Percentiles rank a stretch among this genome's conserved stretches.
Evolutionary conservation across 2,329 filamentous ascomycete genomes (phyloP).

Genomic region (Myotisia sp.): DNA sequence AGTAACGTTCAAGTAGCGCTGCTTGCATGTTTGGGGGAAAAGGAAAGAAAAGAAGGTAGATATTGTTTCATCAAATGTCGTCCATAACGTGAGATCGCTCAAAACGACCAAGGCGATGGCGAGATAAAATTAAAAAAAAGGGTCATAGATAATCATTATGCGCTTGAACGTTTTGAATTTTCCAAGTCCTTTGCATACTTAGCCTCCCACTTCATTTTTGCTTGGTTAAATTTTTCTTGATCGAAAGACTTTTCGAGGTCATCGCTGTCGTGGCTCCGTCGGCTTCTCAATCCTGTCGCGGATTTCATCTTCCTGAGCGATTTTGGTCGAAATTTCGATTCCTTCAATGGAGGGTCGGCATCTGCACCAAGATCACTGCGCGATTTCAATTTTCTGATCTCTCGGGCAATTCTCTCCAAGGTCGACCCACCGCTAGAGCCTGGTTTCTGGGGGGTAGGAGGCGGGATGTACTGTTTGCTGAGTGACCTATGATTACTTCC

Average conservation of each 20-base stretch:
- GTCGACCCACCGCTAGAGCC: constrained; percentile 33
- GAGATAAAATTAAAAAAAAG: no score
- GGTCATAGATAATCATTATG: no score
- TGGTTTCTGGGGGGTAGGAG: constrained; percentile 19
- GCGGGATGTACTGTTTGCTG: constrained; percentile 13
- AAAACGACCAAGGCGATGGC: no score
- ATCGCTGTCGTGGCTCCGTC: constrained; percentile 21
- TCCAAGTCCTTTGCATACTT: constrained; percentile 25
- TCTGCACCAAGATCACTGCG: constrained; percentile 35
- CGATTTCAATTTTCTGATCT: constrained; percentile 45
- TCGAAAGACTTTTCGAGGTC: constrained; percentile 32
- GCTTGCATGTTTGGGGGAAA: no score
- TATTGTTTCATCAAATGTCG: no score
- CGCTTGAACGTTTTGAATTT: constrained; percentile 6
- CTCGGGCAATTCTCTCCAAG: constrained; percentile 46
- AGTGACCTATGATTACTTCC: constrained; percentile 17
- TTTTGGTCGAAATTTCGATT: constrained; percentile 15
- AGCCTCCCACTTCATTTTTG: constrained; percentile 36
- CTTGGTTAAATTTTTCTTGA: constrained; percentile 35
- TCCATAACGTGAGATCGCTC: no score
- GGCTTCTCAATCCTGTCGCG: constrained; percentile 16
- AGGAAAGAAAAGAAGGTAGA: no score
- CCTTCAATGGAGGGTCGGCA: constrained; percentile 20
- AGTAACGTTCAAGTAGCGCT: no score
- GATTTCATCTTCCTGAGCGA: constrained; percentile 25